Evolutionary conservation across 2,329 filamentous ascomycete species (phyloP), one percentile per base, ranked within the genome.

Genomic region (Paecilomyces sp.): DNA sequence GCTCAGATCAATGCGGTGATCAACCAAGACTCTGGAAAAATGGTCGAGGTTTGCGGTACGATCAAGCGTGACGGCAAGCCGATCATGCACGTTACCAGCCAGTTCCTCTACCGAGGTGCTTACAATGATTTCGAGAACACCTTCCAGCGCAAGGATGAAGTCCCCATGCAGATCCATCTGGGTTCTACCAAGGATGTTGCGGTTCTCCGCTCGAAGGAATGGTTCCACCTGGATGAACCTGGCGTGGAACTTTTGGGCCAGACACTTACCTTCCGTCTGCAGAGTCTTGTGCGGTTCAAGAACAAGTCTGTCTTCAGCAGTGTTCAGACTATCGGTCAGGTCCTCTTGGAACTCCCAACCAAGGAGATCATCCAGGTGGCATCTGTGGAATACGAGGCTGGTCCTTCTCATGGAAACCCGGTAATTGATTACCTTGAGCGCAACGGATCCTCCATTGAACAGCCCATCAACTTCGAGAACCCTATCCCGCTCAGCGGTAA

Each of bases 31-130:
- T 92, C 94, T 61, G 94, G 94, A 55, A 99, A 99, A 83, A 97
- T 99, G 92, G 95, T 99, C 18, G 95, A 99, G 77, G 93, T 99
- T n/a, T 97, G 92, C 70, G 94, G 94, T 63, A 99, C 94, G 5
- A 96, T 99, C 69, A 88, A 85, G 58, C 89, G 94, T 52, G 86
- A 92, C 58, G 89, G 89, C 28, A 77, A 90, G 74, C 83, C 92
- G 5, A 91, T 99, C 63, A 99, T 99, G 94, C 92, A 99, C 73
- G 94, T 99, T 30, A 97, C 92, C 12, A 97, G 92, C 63, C 94
- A 99, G 76, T 99, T 99, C 84, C 77, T 99, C 70, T 99, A 99
- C 82, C 89, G 95, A 56, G 94, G 94, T 59, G 83, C 83, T 31
- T 99, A 99, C 79, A 89, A 85, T 59, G 95, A 99, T 76, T 99